Evolutionary conservation across 106 monocot species (phyloP), one percentile per base, ranked within the genome.

Genomic region (Allium sativum): DNA sequence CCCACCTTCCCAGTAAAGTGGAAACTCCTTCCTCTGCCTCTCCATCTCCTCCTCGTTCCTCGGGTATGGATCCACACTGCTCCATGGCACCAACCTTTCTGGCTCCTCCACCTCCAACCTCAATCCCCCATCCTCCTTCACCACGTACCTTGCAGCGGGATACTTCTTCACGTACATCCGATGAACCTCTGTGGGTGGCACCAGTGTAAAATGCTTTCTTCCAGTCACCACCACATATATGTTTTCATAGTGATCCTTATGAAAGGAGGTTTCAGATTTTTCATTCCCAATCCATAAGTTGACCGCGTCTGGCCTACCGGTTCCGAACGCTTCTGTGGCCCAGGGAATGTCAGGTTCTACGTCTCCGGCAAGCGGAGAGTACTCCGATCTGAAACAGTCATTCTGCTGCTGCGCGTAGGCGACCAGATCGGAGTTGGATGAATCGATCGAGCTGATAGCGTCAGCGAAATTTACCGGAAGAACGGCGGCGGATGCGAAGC

Each of bases 191-290:
- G 94, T 95, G 6, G 94, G 94, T 0, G 94, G 94, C 6, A 95
- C 52, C 15, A 95, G 81, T 9, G 90, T 67, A 64, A 95, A 95
- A 40, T 90, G 86, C 74, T 95, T 95, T 79, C 81, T 67, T 12
- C 94, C 94, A 2, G 81, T 76, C 40, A 95, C 62, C 7, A 95
- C 86, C 42, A 67, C 86, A 68, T 95, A 95, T 14, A 90, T 67
- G 55, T 95, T 95, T 79, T 95, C 94, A 72, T 95, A 95, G 58
- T 95, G 94, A 62, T 95, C 94, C 75, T 84, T 90, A 74, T 95
- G 94, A 75, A 90, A 90, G 14, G 83, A 90, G 7, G 94, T 95
- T 41, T 81, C 65, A 10, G 94, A 95, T 16, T 70, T 59, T 5
- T 40, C 76, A 66, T 75, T 84, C 7, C 94, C 94, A 51, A 95